A percentile compares a stretch with the other conserved stretches of the same genome.
Conservation (phyloP, 2,329 filamentous ascomycete genomes). For the Phoma sp. region DNA sequence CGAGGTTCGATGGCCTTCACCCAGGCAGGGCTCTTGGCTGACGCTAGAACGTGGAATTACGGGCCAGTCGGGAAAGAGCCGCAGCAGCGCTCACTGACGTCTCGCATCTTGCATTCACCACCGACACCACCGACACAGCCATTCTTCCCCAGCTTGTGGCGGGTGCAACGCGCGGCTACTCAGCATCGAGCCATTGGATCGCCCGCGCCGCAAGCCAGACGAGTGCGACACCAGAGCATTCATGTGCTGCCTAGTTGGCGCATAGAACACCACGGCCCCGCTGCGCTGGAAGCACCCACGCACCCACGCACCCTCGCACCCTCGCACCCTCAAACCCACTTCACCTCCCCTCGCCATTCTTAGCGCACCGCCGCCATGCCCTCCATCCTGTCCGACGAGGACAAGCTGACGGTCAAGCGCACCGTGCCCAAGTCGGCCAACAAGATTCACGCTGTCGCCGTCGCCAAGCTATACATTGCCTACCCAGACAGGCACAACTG, state of each 20-base stretch:
- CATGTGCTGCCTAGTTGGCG: slow-evolving; percentile 40
- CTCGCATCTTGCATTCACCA: slow-evolving; percentile 24
- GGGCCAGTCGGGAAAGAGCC: slow-evolving; percentile 30
- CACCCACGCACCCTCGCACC: too few relatives aligned
- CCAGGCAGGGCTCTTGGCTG: slow-evolving; percentile 1
- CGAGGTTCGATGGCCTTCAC: background rate
- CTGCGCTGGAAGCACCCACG: slow-evolving; percentile 31
- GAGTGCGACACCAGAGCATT: slow-evolving; percentile 22
- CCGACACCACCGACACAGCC: slow-evolving; percentile 19
- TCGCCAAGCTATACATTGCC: slow-evolving; percentile 91
- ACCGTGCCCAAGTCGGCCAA: slow-evolving; percentile 91
- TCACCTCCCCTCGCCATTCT: slow-evolving; percentile 18
- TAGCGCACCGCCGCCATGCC: slow-evolving; percentile 51
- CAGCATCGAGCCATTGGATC: slow-evolving; percentile 9
- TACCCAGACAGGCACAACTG: slow-evolving; percentile 86
- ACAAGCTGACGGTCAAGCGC: slow-evolving; percentile 96
- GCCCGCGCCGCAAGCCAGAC: slow-evolving; percentile 11
- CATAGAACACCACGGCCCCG: slow-evolving; percentile 31
- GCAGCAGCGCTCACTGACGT: slow-evolving; percentile 33
- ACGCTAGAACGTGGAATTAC: slow-evolving; percentile 8
- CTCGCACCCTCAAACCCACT: background rate
- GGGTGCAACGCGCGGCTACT: slow-evolving; percentile 23
- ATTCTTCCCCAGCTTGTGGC: slow-evolving; percentile 26
- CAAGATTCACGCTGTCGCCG: slow-evolving; percentile 96
- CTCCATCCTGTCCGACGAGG: slow-evolving; percentile 82